Base-by-base conservation (phyloP, 2,329 filamentous ascomycete species). In the Epichloe hybrida region DNA sequence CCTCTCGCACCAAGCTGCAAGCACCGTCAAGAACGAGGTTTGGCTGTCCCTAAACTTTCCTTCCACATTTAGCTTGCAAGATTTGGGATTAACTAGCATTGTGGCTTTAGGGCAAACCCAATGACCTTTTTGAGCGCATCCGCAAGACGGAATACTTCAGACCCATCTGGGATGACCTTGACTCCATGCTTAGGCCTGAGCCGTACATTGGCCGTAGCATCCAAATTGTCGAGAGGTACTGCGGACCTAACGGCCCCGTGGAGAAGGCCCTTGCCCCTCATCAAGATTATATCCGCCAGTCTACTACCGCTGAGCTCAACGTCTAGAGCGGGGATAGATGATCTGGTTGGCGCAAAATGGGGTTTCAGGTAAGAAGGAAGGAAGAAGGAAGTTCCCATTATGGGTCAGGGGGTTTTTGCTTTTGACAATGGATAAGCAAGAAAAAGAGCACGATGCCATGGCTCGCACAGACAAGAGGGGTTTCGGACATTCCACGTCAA, bases 81-180 rank as follows among this genome's bases (percentile, higher is more conserved):
- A 27, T 8, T 8, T 0, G 27, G 27, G 7, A 3, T 27, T 27
- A 3, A 27, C 27, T 3, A 27, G 27, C 27, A 7, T 27, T 3
- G 4, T 27, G 27, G 1, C 27, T 27, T 27, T 8, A 27, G 65
- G 87, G 87, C 36, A 80, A 82, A 58, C 71, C 79, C 50, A 95
- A 95, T 61, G 88, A 95, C 64, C 74, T 95, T 2, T 80, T 95
- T 12, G 81, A 86, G 55, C 73, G 89, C 13, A 89, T 96, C 63
- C 80, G 79, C 64, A 72, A 69, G 48, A 83, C 75, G 41, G 72
- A 80, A 41, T 95, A 86, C 72, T 95, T 95, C 71, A 72, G 75
- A 63, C 76, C 84, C 1, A 80, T 91, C 55, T 79, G 79, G 72
- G 72, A 62, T 46, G 83, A 90, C 55, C 70, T 90, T 35, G 84